A percentile compares a stretch with the other conserved stretches of the same genome.
These are phyloP conservation scores for Thermothelomyces thermophilus DNA, from an alignment of 2,329 filamentous ascomycete species.

Conservation along the genomic window DNA sequence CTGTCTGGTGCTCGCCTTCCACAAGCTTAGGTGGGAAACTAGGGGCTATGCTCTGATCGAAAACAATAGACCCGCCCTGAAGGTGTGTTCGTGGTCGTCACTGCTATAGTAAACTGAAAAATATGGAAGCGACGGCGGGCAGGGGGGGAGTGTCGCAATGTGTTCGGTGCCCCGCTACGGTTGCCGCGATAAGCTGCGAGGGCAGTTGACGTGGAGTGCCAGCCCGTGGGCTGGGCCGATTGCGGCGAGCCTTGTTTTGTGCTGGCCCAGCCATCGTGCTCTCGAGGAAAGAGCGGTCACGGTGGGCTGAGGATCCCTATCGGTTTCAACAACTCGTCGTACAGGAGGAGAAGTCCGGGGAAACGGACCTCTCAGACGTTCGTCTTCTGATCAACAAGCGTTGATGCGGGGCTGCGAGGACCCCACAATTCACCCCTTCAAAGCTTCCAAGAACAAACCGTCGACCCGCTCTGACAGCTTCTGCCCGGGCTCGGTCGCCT, in stretches of 20 bases:
- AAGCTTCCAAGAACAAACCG: background rate
- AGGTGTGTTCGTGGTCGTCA: background rate
- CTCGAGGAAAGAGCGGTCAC: slow-evolving; percentile 8
- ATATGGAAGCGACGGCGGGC: slow-evolving; percentile 8
- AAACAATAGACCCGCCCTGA: no score
- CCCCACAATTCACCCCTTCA: background rate
- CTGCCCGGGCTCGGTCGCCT: no score
- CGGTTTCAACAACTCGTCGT: background rate
- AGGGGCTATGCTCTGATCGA: no score
- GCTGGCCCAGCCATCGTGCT: background rate
- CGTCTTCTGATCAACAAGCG: background rate
- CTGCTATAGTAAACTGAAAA: background rate
- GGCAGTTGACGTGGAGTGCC: slow-evolving; percentile 4
- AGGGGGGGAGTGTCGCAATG: slow-evolving; percentile 11
- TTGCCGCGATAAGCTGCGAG: slow-evolving; percentile 17
- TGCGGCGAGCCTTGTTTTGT: background rate
- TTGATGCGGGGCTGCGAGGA: background rate
- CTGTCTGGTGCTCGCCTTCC: no score
- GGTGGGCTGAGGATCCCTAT: background rate
- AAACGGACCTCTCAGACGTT: background rate
- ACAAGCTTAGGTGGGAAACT: no score
- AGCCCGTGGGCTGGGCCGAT: background rate
- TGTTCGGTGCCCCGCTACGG: slow-evolving; percentile 10
- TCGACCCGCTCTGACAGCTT: no score
- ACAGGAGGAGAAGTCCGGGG: background rate